Conservation (phyloP, 148 eudicot genomes). For the Silene uniflora region DNA sequence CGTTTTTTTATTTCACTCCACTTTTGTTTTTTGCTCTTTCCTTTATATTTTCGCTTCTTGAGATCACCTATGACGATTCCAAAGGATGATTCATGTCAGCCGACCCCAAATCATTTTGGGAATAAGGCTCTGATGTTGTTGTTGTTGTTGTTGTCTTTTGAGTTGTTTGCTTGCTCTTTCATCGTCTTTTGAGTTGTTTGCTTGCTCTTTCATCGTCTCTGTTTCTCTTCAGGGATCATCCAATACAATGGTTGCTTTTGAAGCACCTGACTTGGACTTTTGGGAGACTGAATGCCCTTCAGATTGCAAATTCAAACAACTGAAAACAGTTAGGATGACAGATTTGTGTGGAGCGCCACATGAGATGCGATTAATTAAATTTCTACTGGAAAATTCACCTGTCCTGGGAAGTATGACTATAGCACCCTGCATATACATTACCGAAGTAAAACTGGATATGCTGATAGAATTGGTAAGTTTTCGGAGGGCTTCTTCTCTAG, state of each 20-base stretch:
- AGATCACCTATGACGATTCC: no score
- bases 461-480: conserved; percentile 63
- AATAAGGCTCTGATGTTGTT: no score
- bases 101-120: no score
- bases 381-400: conserved; percentile 64
- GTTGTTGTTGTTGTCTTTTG: no score
- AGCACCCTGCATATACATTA: conserved; percentile 50
- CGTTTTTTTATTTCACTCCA: no score
- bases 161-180: neutral
- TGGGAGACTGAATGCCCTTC: conserved; percentile 53
- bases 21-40: no score
- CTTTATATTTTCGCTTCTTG: no score
- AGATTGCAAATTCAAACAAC: conserved; percentile 46
- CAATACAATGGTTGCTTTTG: conserved; percentile 41
- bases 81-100: no score
- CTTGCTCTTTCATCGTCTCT: conserved; percentile 1
- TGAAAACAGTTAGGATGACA: conserved; percentile 62
- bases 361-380: conserved; percentile 75
- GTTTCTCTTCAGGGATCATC: conserved; percentile 59
- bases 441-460: conserved; percentile 55
- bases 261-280: conserved; percentile 53
- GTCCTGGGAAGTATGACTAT: conserved; percentile 53
- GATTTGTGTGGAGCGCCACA: conserved; percentile 71
- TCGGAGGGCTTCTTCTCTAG: conserved; percentile 78
- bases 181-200: neutral